Evolutionary conservation across 192 early-diverging fungal genomes (phyloP), one percentile per base, ranked within the genome.

Genomic region (Phlyctochytrium planicorne): DNA sequence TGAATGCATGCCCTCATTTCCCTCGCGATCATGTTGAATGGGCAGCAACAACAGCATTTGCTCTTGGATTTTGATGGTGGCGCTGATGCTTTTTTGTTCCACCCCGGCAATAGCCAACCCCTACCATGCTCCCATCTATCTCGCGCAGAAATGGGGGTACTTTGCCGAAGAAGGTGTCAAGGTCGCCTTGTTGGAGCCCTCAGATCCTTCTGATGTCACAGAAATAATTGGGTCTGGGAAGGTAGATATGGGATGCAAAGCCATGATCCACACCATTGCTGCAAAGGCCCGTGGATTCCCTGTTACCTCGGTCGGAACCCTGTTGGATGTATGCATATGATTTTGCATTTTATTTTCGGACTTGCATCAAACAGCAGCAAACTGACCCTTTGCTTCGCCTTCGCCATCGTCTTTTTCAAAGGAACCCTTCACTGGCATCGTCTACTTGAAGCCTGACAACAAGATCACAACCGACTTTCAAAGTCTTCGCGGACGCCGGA

Each of bases 251-350:
- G 87, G 83, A 20, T 84, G 80, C 70, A 88, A 88, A 69, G 87
- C 87, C 33, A 88, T 88, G 85, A 87, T 88, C 68, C 87, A 88
- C 64, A 88, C 87, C 31, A 88, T 88, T 52, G 87, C 87, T 23
- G 87, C 81, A 14, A 85, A 85, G 32, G 85, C 87, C 29, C 63
- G 83, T 27, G 87, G 87, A 1, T 88, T 82, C 74, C 75, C 73
- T 24, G 86, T 88, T 69, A 87, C 84, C 56, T 80, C 85, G 0
- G 82, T 88, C 63, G 87, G 83, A 17, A 88, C 87, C 0, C 74
- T 88, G 20, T 60, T 88, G 52, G 87, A 88, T 63, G 69, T 70
- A 57, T 35, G 69, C 33, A 4, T 24, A 35, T 14, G 12, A n/a
- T 6, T 47, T 56, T 32, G 3, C 23, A 36, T 20, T 10, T 33